These are phyloP conservation scores for Mucor racemosus DNA, from an alignment of 371 early-diverging fungal species.

Conservation along the genomic window DNA sequence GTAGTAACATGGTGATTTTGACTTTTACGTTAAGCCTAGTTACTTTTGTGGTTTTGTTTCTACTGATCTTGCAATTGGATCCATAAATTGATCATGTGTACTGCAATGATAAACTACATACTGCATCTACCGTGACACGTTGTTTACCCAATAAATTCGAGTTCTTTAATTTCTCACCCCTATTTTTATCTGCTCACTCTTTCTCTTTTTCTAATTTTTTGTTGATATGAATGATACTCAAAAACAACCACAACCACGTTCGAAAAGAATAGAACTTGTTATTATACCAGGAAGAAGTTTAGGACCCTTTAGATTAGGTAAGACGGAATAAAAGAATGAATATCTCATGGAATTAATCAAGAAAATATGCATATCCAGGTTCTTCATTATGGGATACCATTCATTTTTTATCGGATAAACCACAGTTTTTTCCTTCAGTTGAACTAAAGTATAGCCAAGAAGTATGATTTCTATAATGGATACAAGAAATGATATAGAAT, in stretches of 20 bases:
- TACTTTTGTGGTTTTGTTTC: conserved; percentile 47
- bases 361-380: conserved; percentile 31
- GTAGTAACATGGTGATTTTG: conserved; percentile 45
- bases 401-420: conserved; percentile 53
- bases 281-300: conserved; percentile 61
- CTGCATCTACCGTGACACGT: background rate
- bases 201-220: background rate
- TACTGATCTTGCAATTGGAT: conserved; percentile 28
- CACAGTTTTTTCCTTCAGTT: conserved; percentile 63
- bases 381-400: conserved; percentile 63
- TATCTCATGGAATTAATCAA: background rate
- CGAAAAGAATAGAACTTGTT: conserved; percentile 56
- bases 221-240: conserved; percentile 3
- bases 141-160: background rate
- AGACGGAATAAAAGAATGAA: background rate
- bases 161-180: conserved; percentile 7
- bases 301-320: conserved; percentile 65
- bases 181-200: background rate
- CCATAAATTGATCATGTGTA: background rate
- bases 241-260: conserved; percentile 8
- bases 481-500: background rate
- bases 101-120: background rate
- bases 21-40: conserved; percentile 48
- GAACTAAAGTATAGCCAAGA: conserved; percentile 71
- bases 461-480: conserved; percentile 30